A percentile compares a stretch with the other conserved stretches of the same genome.
Evolutionary conservation across 768 basidiomycete genomes (phyloP).

Genomic region (Suillus bovinus): DNA sequence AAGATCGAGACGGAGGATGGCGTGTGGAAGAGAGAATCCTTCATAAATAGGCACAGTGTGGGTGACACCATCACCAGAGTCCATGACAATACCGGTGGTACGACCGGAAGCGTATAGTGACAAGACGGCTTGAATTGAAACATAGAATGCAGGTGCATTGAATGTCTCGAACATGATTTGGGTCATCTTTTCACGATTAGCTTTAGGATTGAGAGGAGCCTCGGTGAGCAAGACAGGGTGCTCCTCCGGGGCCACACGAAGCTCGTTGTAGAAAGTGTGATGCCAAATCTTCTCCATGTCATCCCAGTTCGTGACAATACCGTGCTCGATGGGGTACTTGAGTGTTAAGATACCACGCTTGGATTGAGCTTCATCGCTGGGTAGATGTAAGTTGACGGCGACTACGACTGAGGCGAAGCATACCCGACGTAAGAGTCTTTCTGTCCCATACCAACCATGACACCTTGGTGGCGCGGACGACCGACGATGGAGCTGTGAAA

Average conservation of each 20-base stretch:
- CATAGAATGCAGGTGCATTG: conserved; percentile 75
- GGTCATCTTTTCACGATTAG: conserved; percentile 74
- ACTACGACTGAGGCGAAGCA: not conserved
- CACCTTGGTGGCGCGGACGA: conserved; percentile 91
- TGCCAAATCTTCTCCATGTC: conserved; percentile 99
- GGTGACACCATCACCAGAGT: conserved; percentile 95
- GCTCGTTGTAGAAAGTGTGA: conserved; percentile 90
- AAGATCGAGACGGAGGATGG: conserved; percentile 89
- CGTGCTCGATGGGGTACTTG: conserved; percentile 93
- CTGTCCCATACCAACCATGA: conserved; percentile 97
- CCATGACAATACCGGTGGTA: conserved; percentile 92
- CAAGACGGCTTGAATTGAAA: conserved; percentile 71
- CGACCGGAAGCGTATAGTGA: conserved; percentile 91
- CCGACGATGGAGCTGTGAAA: conserved; percentile 86
- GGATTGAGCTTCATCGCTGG: conserved; percentile 86
- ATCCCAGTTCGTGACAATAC: conserved; percentile 98
- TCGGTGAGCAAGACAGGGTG: conserved; percentile 73
- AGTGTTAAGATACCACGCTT: conserved; percentile 94
- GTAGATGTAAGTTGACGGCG: conserved; percentile 1
- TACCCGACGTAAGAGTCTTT: conserved; percentile 97
- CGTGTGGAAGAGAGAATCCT: conserved; percentile 90
- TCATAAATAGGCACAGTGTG: conserved; percentile 98
- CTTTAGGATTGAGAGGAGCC: conserved; percentile 73
- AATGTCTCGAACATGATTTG: conserved; percentile 83
- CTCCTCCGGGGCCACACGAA: conserved; percentile 77